Conservation (phyloP, 2,329 filamentous ascomycete genomes). For the Penicillium decumbens region DNA sequence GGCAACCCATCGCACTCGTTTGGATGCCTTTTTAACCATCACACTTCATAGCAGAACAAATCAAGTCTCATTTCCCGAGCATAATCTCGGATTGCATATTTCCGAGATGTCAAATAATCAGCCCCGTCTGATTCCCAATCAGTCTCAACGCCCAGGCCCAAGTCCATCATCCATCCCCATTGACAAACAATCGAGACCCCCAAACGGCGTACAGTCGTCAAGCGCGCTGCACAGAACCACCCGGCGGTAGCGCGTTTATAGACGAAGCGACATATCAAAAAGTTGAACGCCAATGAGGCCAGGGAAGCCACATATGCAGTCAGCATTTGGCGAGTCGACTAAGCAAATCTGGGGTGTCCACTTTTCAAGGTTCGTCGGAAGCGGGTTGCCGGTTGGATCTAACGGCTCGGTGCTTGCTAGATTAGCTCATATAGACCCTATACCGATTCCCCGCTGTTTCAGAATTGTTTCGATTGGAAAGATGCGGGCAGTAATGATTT, state of each 20-base stretch:
- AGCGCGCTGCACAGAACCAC: neutral
- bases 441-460: slow-evolving; percentile 9
- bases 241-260: slow-evolving; percentile 1
- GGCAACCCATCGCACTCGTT: neutral
- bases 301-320: slow-evolving; percentile 4
- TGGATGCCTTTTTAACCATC: neutral
- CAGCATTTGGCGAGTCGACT: neutral
- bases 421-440: neutral
- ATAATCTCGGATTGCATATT: neutral
- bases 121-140: slow-evolving; percentile 10
- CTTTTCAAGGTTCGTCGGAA: slow-evolving; percentile 2
- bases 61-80: neutral
- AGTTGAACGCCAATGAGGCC: neutral
- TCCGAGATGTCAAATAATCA: neutral
- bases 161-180: neutral
- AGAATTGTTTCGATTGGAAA: slow-evolving; percentile 10
- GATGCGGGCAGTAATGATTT: neutral
- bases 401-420: neutral
- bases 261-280: slow-evolving; percentile 1
- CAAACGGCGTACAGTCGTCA: slow-evolving; percentile 6
- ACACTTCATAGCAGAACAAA: neutral
- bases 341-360: neutral
- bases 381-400: neutral
- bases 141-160: slow-evolving; percentile 11
- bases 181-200: slow-evolving; percentile 2